These are phyloP conservation scores for Wickerhamiella kurtzmanii DNA, from an alignment of 805 yeast genomes.

Conservation along the genomic window DNA sequence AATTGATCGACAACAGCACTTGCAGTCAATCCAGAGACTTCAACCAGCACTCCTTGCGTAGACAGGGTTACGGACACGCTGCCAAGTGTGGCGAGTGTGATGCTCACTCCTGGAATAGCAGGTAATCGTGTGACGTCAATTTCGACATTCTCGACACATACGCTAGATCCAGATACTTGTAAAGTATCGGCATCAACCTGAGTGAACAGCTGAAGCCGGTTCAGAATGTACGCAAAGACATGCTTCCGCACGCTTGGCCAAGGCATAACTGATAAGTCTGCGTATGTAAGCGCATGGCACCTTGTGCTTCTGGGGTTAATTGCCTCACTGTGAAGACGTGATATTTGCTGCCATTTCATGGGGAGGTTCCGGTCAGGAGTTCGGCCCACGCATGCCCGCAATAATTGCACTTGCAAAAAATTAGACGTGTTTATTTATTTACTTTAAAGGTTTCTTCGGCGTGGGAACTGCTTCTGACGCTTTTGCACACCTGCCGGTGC, in stretches of 20 bases:
- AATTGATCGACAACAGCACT: constrained; percentile 18
- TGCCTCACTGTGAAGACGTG: background rate
- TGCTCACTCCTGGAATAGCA: constrained; percentile 42
- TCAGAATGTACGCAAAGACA: constrained; percentile 62
- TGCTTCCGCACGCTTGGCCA: constrained; percentile 59
- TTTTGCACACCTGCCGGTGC: background rate
- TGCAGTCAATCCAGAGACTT: constrained; percentile 43
- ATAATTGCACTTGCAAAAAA: too few species aligned
- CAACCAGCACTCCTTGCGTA: constrained; percentile 54
- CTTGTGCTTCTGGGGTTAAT: too few species aligned
- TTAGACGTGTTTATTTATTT: background rate
- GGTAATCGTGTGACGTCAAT: constrained; percentile 56
- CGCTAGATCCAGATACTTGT: constrained; percentile 47
- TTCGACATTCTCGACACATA: constrained; percentile 41
- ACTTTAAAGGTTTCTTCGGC: background rate
- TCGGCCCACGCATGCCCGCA: too few species aligned
- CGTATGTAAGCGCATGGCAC: too few species aligned
- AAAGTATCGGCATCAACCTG: constrained; percentile 68
- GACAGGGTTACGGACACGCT: constrained; percentile 45
- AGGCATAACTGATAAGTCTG: constrained; percentile 13
- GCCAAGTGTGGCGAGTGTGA: constrained; percentile 49
- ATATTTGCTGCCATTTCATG: background rate
- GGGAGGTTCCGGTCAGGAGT: too few species aligned
- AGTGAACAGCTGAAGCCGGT: constrained; percentile 69
- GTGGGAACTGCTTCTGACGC: background rate